phyloP scores from a whole-genome alignment of 2,329 filamentous ascomycete genomes.

The Pseudocercospora musae region DNA sequence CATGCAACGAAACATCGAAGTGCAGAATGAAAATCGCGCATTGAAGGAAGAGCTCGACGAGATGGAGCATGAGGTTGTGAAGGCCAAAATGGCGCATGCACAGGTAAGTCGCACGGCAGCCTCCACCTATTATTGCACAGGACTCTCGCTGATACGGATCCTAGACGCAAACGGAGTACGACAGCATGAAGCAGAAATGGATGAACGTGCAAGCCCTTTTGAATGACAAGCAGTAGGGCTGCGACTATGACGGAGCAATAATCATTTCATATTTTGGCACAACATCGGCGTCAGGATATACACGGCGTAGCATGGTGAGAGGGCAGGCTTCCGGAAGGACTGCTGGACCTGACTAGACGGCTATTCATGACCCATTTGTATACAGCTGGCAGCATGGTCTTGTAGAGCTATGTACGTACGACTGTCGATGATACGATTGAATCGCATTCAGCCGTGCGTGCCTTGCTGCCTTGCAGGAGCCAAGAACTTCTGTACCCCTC shows the following conservation, averaged over 20 bases:
- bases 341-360: not conserved
- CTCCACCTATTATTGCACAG: not conserved
- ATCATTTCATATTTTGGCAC: not conserved
- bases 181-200: constrained; percentile 49
- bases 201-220: constrained; percentile 47
- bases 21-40: constrained; percentile 86
- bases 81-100: constrained; percentile 91
- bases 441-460: too few species aligned
- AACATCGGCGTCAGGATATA: not conserved
- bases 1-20: constrained; percentile 87
- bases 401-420: not conserved
- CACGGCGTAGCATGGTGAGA: too few species aligned
- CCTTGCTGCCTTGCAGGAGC: too few species aligned
- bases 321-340: too few species aligned
- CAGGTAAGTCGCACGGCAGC: constrained; percentile 64
- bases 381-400: not conserved
- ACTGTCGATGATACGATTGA: too few species aligned
- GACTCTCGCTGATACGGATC: constrained; percentile 11
- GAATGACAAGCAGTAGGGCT: constrained; percentile 20
- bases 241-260: not conserved
- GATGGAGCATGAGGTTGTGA: constrained; percentile 87
- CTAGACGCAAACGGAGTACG: constrained; percentile 49
- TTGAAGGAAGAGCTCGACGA: constrained; percentile 88
- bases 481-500: too few species aligned
- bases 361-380: not conserved